Evolutionary conservation across 768 basidiomycete genomes (phyloP), one percentile per base, ranked within the genome.

Genomic region (Auricularia heimuer): DNA sequence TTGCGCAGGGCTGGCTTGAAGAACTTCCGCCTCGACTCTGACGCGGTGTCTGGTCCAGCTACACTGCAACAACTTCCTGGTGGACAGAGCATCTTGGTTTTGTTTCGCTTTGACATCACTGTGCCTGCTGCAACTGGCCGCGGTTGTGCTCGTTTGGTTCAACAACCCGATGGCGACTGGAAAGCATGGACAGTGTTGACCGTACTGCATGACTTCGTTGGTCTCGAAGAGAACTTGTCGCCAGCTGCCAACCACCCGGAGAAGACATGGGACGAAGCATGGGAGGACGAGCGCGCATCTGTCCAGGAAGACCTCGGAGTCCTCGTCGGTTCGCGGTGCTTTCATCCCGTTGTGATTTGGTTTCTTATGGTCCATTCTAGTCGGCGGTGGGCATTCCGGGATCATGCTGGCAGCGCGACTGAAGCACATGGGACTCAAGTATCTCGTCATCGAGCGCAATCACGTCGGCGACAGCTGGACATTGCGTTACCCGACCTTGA

Each of bases 321-420:
- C 3, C 54, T 81, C 11, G 75, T 81, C 51, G 69, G 78, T 79
- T 72, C 10, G 29, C 42, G 16, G 62, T 16, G 39, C 64, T 62
- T 54, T 56, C 18, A 35, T 44, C 54, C 29, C 29, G 29, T 29
- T 29, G 29, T 29, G 29, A 29, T 29, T 29, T 29, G 29, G 29
- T 29, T 29, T 29, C 29, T 29, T 3, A 29, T 29, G 29, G 29
- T 29, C 29, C 7, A 4, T 56, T 18, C 6, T 62, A 79, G 79
- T 82, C 24, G 80, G 80, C 35, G 79, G 64, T 0, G 80, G 77
- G 1, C 80, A 82, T 64, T 75, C 71, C 12, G 81, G 81, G 6
- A 69, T 82, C n/a, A 74, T 73, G 11, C 64, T 79, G 6, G 81
- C 76, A 0, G 80, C 81, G 4, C 75, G 80, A 2, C 75, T 81